A percentile compares a stretch with the other conserved stretches of the same genome.
These are phyloP conservation scores for Ophiosphaerella korrae DNA, from an alignment of 2,329 filamentous ascomycete species.

Conservation along the genomic window DNA sequence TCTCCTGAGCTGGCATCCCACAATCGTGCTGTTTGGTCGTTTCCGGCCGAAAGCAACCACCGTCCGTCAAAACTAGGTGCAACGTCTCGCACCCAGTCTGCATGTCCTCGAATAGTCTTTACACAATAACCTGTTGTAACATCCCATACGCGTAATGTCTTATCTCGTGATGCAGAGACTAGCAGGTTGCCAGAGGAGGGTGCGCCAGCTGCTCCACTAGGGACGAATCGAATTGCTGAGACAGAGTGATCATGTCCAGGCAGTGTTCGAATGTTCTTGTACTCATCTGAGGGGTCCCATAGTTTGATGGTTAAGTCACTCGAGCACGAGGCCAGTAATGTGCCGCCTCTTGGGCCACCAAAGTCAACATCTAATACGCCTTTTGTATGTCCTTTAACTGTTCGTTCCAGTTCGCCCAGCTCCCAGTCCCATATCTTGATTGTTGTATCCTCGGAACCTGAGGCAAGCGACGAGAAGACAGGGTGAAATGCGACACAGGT, in stretches of 20 bases:
- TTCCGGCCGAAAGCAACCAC: constrained; percentile 80
- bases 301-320: constrained; percentile 92
- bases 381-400: constrained; percentile 90
- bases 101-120: constrained; percentile 84
- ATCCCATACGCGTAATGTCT: constrained; percentile 87
- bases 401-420: constrained; percentile 84
- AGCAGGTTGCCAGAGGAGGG: constrained; percentile 83
- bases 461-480: constrained; percentile 86
- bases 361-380: constrained; percentile 88
- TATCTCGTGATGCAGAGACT: constrained; percentile 84
- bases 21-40: constrained; percentile 79
- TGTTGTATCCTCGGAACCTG: constrained; percentile 87
- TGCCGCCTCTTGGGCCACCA: constrained; percentile 80
- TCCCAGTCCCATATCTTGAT: constrained; percentile 99
- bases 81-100: constrained; percentile 90
- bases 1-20: constrained; percentile 84
- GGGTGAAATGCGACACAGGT: constrained; percentile 93
- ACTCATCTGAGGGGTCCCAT: constrained; percentile 90
- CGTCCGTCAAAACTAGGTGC: constrained; percentile 80
- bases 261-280: constrained; percentile 92
- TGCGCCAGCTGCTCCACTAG: constrained; percentile 77
- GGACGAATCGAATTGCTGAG: constrained; percentile 85
- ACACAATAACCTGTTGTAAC: constrained; percentile 91
- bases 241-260: constrained; percentile 93
- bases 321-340: constrained; percentile 80